Base-by-base conservation (phyloP, 2,329 filamentous ascomycete species). In the Septoria linicola region DNA sequence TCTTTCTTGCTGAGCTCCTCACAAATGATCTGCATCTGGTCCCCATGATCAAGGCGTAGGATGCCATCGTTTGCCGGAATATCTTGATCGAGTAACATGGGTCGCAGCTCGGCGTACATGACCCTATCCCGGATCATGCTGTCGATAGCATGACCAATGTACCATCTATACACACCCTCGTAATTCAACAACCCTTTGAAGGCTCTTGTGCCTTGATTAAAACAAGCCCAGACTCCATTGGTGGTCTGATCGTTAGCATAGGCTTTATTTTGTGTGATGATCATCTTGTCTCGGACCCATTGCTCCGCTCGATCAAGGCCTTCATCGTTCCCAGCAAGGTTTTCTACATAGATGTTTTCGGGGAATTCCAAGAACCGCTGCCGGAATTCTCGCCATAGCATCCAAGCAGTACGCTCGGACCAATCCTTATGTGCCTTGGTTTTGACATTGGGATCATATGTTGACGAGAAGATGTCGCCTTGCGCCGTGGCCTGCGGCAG, bases 101-200 rank as follows among this genome's bases (percentile, higher is more conserved):
- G 84, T 21, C 85, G 77, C 34, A 88, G 80, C 68, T 88, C 85
- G 21, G 83, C 84, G 60, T 87, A 88, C 68, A 85, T 84, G 57
- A 88, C 83, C 36, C 80, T 80, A 62, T 88, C 83, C 4, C 72
- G 62, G 17, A 82, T 77, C 65, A 88, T 83, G 53, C 82, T 79
- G 51, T 82, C 71, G 8, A 87, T 79, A 16, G 80, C 81, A 2
- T 71, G 65, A 8, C 73, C 70, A 2, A 83, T 85, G 59, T 88
- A 88, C 65, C 70, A 72, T 40, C 73, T 72, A 62, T 83, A 87
- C 3, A 83, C 82, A 3, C 72, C 75, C 63, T 82, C 77, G 59
- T 87, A 87, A 63, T 84, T 85, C 61, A 87, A 78, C 0, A 88
- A 72, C 0, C 85, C 85, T 63, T 88, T 88, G 77, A 88, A 87